Conservation (phyloP, 129 eudicot genomes). For the Lonicera japonica region DNA sequence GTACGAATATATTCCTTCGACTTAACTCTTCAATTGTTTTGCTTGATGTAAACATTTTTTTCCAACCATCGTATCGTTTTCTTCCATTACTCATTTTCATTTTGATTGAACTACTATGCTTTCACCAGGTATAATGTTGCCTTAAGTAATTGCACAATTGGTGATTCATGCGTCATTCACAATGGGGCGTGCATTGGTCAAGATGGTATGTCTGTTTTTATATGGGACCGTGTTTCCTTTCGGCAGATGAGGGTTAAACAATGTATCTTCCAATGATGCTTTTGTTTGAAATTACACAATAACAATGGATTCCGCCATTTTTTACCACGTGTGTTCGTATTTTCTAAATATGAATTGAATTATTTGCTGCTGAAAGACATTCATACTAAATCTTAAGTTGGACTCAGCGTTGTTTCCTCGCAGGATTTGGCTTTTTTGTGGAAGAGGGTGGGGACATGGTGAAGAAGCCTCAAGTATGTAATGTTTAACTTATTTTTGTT, state of each 20-base stretch:
- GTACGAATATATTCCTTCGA: not conserved
- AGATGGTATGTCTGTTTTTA: conserved; percentile 50
- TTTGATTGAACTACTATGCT: not conserved
- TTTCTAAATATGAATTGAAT: not conserved
- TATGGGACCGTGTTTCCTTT: not conserved
- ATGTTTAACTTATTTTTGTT: conserved; percentile 2
- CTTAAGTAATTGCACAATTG: conserved; percentile 74
- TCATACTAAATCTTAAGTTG: not conserved
- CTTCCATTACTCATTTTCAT: not conserved
- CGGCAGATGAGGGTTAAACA: not conserved
- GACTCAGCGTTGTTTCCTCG: conserved; percentile 7
- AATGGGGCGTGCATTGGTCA: conserved; percentile 89
- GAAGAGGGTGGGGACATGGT: conserved; percentile 60
- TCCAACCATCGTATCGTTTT: not conserved
- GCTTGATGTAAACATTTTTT: not conserved
- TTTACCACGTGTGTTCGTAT: not conserved
- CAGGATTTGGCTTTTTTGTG: conserved; percentile 85
- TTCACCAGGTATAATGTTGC: conserved; percentile 78
- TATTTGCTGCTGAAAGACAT: not conserved
- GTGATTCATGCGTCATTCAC: conserved; percentile 73
- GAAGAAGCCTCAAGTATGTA: conserved; percentile 85
- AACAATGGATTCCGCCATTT: not conserved
- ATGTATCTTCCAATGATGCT: not conserved
- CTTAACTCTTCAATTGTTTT: not conserved
- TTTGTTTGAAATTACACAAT: not conserved